Evolutionary conservation across 2,329 filamentous ascomycete species (phyloP), one percentile per base, ranked within the genome.

Genomic region (Grosmannia huntii): DNA sequence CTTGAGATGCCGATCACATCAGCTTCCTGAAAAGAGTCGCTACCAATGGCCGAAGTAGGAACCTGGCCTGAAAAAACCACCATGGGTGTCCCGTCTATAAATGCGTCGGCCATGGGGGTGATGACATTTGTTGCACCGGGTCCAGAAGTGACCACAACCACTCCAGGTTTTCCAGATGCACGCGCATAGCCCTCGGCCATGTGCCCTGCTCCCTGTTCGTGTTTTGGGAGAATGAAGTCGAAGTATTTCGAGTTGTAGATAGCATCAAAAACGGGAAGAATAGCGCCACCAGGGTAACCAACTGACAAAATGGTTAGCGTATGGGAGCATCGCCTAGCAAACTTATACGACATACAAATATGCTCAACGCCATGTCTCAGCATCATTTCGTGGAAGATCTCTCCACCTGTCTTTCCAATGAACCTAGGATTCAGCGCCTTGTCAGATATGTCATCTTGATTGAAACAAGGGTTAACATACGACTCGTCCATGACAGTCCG

Each of bases 331-430:
- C 4, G 21, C 31, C 3, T 21, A 9, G 44, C 3, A n/a, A 9
- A n/a, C 5, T 3, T 44, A 44, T 14, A 23, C 1, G 4, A 85
- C 89, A 69, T 79, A 95, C 90, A 97, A 68, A 97, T 82, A 72
- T 96, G 90, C 76, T 96, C 94, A 59, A 99, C 92, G 66, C 79
- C 82, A 66, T 92, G 88, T 68, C 92, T 82, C 62, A 95, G 80
- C 91, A 99, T 96, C 92, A 97, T 97, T 75, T 97, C 92, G 73
- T 97, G 91, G 74, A 97, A 96, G 66, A 97, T 96, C 73, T 96
- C 86, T 69, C 94, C 94, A 69, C 94, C 92, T 55, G 84, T 95
- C 80, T 91, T 92, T 63, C 92, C 92, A 68, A 97, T 90, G 72
- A 97, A 95, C 61, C 86, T 89, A 64, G 58, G 59, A 7, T n/a